Base-by-base conservation (phyloP, 2,329 filamentous ascomycete species). In the Colletotrichum sublineola region DNA sequence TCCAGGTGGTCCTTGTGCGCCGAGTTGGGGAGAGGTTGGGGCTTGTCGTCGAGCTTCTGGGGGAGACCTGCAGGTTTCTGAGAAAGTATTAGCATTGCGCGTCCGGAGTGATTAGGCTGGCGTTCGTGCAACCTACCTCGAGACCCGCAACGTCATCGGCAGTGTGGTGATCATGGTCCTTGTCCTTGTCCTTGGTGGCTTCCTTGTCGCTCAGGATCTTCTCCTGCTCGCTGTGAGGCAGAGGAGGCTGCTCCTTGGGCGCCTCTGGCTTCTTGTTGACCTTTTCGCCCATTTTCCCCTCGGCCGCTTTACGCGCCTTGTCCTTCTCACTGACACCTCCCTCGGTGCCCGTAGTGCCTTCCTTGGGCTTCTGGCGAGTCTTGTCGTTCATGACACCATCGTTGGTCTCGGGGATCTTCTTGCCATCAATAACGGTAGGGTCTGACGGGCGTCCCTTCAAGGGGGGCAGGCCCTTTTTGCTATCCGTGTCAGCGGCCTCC, bases 301-400 rank as follows among this genome's bases (percentile, higher is more conserved):
- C 92, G 75, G 92, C 87, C 48, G 88, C 87, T 78, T 93, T 92
- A 73, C 90, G 88, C 61, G 91, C 91, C 84, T 94, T 96, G 76
- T 91, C 91, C 82, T 97, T 97, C 80, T 95, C 93, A 36, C 92
- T 94, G 53, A 98, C 94, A 64, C 96, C 95, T 15, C 95, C 95
- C 79, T 95, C 93, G 1, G 94, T 97, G 50, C 96, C 96, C 5
- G 93, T 94, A 2, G 94, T 97, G 58, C 95, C 96, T 80, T 95
- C 89, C 79, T 95, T 95, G 5, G 95, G 94, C 52, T 89, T 88
- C 48, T 88, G 84, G 75, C 94, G 87, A 79, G 93, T 89, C 74
- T 92, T 93, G 81, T 98, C 95, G 79, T 97, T 93, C 96, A 98
- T 98, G 71, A 98, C 94, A 52, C 95, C 94, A 79, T 97, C 90